These are phyloP conservation scores for Ophiorrhiza pumila DNA, from an alignment of 257 asterid species.

Conservation along the genomic window DNA sequence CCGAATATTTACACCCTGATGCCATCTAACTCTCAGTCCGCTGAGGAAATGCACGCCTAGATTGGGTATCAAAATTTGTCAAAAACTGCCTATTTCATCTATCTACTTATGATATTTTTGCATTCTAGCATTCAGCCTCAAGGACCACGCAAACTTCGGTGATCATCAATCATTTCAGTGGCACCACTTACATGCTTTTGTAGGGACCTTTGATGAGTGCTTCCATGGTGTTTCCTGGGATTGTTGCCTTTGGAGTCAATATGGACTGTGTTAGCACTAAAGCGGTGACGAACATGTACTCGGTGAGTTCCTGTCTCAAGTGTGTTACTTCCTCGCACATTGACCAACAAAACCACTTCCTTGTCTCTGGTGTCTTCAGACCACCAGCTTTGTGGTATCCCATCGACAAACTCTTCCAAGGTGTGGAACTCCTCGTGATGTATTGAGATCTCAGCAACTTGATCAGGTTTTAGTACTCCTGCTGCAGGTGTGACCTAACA, in stretches of 20 bases:
- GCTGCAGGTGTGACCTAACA: slow-evolving; percentile 71
- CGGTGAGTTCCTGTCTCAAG: slow-evolving; percentile 41
- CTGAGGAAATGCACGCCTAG: slow-evolving; percentile 7
- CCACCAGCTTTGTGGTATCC: slow-evolving; percentile 79
- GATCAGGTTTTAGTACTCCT: slow-evolving; percentile 58
- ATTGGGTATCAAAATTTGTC: neutral
- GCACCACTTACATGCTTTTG: slow-evolving; percentile 18
- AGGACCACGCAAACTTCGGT: slow-evolving; percentile 13
- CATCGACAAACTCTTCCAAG: slow-evolving; percentile 56
- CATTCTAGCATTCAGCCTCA: slow-evolving; percentile 7
- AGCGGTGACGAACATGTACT: slow-evolving; percentile 44
- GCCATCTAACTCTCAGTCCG: slow-evolving; percentile 13
- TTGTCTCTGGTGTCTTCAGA: slow-evolving; percentile 70
- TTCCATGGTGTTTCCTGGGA: slow-evolving; percentile 39
- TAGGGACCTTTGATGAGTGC: slow-evolving; percentile 29
- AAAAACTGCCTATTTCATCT: neutral
- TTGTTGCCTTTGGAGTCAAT: slow-evolving; percentile 31
- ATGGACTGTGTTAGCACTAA: slow-evolving; percentile 26
- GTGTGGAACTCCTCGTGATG: slow-evolving; percentile 64
- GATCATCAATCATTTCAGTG: slow-evolving; percentile 24
- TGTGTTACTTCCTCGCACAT: slow-evolving; percentile 51
- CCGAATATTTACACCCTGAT: slow-evolving; percentile 18
- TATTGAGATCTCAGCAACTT: slow-evolving; percentile 46
- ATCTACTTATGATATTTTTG: neutral
- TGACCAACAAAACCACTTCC: slow-evolving; percentile 59